Percentiles rank a stretch among this genome's conserved stretches.
Evolutionary conservation across 2,329 filamentous ascomycete species (phyloP).

Genomic region (Aureobasidium sp.): DNA sequence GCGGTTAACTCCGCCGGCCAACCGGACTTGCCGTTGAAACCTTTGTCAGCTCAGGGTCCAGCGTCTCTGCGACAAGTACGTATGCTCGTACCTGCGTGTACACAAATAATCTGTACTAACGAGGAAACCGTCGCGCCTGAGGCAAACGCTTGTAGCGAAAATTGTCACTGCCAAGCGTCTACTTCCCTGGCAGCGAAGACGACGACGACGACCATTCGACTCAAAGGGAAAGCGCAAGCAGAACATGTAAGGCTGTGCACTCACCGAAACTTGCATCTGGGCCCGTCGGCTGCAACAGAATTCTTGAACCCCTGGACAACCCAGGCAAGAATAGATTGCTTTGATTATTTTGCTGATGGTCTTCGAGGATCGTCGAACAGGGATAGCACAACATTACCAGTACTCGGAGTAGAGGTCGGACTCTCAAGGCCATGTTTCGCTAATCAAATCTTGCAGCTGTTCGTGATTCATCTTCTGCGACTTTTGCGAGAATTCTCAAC

Average conservation of each 20-base stretch:
- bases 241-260: not conserved
- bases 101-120: not conserved
- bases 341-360: not conserved
- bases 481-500: not conserved
- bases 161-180: not conserved
- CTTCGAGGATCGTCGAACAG: constrained; percentile 31
- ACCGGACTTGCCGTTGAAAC: not conserved
- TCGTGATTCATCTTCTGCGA: constrained; percentile 25
- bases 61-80: not conserved
- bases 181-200: not conserved
- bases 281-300: not conserved
- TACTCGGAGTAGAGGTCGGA: constrained; percentile 22
- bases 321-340: not conserved
- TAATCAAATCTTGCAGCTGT: constrained; percentile 29
- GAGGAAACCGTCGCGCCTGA: constrained; percentile 6
- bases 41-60: not conserved
- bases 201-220: not conserved
- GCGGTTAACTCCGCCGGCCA: not conserved
- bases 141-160: not conserved
- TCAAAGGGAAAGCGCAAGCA: not conserved
- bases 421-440: constrained; percentile 34
- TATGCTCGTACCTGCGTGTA: not conserved
- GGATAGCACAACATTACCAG: constrained; percentile 32
- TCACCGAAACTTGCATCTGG: not conserved
- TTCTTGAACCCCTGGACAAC: too few species aligned